Percentiles rank a stretch among this genome's conserved stretches.
Evolutionary conservation across 495 filamentous ascomycete species (phyloP).

Genomic region (Amorphotheca resinae): DNA sequence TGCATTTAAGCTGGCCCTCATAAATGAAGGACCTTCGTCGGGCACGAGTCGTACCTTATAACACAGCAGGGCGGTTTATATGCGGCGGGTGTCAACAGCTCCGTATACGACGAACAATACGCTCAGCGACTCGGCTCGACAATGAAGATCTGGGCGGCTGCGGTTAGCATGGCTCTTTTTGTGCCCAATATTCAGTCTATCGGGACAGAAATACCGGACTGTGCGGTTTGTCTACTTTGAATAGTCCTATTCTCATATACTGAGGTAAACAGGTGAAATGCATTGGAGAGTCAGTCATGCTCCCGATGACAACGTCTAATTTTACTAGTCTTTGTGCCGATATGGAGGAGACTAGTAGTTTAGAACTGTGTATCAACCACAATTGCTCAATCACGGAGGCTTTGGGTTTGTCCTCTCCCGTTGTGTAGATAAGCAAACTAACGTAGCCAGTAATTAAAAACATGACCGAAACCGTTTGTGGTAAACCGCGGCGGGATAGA

Average conservation of each 20-base stretch:
- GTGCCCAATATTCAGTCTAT: not conserved
- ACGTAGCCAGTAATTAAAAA: constrained; percentile 8
- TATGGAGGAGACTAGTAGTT: not conserved
- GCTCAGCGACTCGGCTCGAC: not conserved
- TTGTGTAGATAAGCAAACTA: not conserved
- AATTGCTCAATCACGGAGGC: too few species aligned
- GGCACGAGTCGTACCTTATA: not conserved
- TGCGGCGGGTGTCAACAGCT: not conserved
- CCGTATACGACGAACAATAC: not conserved
- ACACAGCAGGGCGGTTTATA: not conserved
- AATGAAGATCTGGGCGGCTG: not conserved
- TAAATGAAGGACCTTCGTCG: not conserved
- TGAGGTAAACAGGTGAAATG: not conserved
- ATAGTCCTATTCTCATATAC: not conserved
- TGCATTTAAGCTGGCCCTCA: not conserved
- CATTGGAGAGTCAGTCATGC: not conserved
- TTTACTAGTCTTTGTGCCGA: not conserved
- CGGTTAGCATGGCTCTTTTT: not conserved
- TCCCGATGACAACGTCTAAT: not conserved
- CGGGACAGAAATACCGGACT: not conserved
- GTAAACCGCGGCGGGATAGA: constrained; percentile 1
- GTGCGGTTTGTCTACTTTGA: not conserved
- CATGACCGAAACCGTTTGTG: not conserved
- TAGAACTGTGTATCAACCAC: constrained; percentile 2
- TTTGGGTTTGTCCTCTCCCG: too few species aligned